A percentile compares a stretch with the other conserved stretches of the same genome.
Evolutionary conservation across 768 basidiomycete genomes (phyloP).

Genomic region (Cystobasidium tubakii): DNA sequence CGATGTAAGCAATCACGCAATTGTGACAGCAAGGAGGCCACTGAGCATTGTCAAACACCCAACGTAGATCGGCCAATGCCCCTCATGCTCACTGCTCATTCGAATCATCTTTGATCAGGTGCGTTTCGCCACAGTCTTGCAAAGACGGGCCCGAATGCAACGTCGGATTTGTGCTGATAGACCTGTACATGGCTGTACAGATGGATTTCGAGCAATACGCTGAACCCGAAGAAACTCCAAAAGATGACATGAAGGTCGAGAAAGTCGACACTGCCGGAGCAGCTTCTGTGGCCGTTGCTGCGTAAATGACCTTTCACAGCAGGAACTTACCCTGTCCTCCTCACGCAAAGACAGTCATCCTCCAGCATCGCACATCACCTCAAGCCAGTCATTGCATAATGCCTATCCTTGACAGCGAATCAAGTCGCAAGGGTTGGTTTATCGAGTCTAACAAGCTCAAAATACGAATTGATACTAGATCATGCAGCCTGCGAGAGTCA

Average conservation of each 20-base stretch:
- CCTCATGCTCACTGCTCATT: slow-evolving; percentile 88
- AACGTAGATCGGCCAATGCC: slow-evolving; percentile 72
- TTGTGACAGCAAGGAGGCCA: not conserved
- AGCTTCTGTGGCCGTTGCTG: slow-evolving; percentile 32
- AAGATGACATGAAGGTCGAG: slow-evolving; percentile 40
- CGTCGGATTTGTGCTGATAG: not conserved
- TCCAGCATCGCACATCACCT: too few relatives aligned
- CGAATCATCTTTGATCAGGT: slow-evolving; percentile 92
- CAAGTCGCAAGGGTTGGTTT: too few relatives aligned
- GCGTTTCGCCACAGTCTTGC: slow-evolving; percentile 48
- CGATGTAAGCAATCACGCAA: slow-evolving; percentile 53
- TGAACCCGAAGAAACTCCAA: slow-evolving; percentile 54
- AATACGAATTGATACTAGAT: too few relatives aligned
- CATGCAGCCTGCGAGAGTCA: too few relatives aligned
- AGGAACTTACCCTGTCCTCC: not conserved
- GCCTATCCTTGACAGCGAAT: too few relatives aligned
- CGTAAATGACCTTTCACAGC: not conserved
- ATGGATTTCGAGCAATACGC: slow-evolving; percentile 77
- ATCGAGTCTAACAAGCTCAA: too few relatives aligned
- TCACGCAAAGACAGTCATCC: too few relatives aligned
- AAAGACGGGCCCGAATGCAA: slow-evolving; percentile 26
- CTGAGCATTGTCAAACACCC: not conserved
- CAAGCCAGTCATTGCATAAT: too few relatives aligned
- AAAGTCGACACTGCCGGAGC: not conserved
- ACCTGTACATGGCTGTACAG: slow-evolving; percentile 49